These are phyloP conservation scores for Colletotrichum euphorbiae DNA, from an alignment of 2,329 filamentous ascomycete species.

Conservation along the genomic window DNA sequence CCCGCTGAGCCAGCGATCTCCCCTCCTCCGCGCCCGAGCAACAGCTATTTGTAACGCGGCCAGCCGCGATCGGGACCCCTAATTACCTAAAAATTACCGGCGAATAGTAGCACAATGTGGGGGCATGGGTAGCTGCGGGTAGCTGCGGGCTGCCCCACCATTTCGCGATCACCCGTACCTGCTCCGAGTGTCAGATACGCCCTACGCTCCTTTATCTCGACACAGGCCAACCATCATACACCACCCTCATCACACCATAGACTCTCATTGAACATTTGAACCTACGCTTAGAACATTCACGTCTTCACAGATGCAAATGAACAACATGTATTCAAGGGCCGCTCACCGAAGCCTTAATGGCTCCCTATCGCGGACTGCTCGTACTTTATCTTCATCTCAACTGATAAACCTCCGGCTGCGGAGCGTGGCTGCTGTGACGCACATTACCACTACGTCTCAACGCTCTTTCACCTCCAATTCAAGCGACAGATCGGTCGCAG, in stretches of 20 bases:
- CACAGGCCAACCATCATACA: background rate
- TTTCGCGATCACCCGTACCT: constrained; percentile 1
- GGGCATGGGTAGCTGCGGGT: constrained; percentile 42
- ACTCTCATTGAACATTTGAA: background rate
- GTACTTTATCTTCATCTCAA: constrained; percentile 28
- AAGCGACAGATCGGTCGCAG: constrained; percentile 35
- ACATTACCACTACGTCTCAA: background rate
- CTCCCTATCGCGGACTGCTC: constrained; percentile 17
- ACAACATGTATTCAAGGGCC: constrained; percentile 25
- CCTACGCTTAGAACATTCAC: background rate
- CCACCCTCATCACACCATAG: background rate
- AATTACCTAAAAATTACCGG: constrained; percentile 32
- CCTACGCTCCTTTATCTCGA: constrained; percentile 39
- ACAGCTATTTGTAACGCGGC: background rate
- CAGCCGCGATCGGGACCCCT: constrained; percentile 26
- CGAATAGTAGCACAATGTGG: constrained; percentile 35
- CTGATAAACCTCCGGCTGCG: constrained; percentile 37
- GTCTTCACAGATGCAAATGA: background rate
- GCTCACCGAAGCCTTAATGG: constrained; percentile 29
- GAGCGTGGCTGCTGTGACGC: constrained; percentile 9
- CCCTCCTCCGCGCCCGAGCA: background rate
- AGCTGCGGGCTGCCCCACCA: constrained; percentile 39
- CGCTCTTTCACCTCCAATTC: constrained; percentile 35
- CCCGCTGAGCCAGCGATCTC: background rate
- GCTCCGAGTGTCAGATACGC: constrained; percentile 34